These are phyloP conservation scores for Sclerotinia subarctica DNA, from an alignment of 2,329 filamentous ascomycete species.

Conservation along the genomic window DNA sequence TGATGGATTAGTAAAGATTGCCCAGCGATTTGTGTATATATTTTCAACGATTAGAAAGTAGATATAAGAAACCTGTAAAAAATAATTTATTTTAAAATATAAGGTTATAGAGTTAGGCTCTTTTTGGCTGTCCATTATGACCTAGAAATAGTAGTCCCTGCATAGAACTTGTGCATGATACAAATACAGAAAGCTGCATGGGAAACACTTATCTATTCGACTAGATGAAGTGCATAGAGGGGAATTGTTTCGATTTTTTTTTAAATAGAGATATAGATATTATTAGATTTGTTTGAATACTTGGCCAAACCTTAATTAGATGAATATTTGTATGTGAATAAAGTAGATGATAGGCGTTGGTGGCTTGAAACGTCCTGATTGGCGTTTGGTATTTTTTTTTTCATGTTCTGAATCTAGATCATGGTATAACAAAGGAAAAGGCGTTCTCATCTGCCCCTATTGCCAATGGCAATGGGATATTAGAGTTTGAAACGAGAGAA, in stretches of 20 bases:
- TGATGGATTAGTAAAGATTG: background rate
- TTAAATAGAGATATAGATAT: background rate
- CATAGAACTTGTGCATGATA: background rate
- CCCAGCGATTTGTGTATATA: background rate
- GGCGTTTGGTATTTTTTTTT: background rate
- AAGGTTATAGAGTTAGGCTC: background rate
- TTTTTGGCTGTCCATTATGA: background rate
- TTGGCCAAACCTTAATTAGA: background rate
- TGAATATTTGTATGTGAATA: background rate
- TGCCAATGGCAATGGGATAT: background rate
- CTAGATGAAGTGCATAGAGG: background rate
- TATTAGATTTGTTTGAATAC: background rate
- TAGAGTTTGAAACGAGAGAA: conserved; percentile 6
- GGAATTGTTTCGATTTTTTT: background rate
- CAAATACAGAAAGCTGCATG: background rate
- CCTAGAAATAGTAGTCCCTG: background rate
- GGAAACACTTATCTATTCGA: background rate
- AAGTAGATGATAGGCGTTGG: background rate
- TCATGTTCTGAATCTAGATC: conserved; percentile 4
- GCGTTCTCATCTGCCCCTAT: conserved; percentile 1
- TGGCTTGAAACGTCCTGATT: conserved; percentile 5
- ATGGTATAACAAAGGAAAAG: conserved; percentile 6
- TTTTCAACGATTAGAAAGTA: background rate
- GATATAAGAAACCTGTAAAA: background rate
- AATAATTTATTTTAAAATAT: background rate